Percentiles rank a stretch among this genome's conserved stretches.
Evolutionary conservation across 164 flowering plant genomes (phyloP).

Genomic region (Umbellularia californica): DNA sequence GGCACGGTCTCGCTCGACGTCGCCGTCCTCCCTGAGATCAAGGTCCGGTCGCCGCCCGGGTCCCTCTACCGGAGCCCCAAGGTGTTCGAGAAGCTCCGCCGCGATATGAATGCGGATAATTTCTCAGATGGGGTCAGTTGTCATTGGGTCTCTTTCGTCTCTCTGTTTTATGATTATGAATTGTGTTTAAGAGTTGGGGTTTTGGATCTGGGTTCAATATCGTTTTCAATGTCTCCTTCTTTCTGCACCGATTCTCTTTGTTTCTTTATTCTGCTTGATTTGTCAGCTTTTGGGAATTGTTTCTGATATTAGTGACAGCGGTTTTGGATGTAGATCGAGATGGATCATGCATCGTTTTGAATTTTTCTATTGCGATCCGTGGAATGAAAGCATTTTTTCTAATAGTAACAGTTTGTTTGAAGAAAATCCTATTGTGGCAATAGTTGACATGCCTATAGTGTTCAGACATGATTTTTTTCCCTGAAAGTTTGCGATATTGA

Average conservation of each 20-base stretch:
- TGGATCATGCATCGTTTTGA: no score
- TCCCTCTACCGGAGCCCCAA: constrained; percentile 73
- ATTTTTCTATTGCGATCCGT: no score
- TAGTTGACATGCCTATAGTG: no score
- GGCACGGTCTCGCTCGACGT: constrained; percentile 65
- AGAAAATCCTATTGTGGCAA: no score
- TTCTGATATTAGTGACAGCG: no score
- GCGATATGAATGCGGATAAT: constrained; percentile 67
- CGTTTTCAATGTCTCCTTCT: neutral
- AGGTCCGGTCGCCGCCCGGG: constrained; percentile 42
- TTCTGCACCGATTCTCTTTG: neutral
- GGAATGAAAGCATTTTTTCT: no score
- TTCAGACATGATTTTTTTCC: no score
- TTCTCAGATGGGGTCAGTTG: constrained; percentile 56
- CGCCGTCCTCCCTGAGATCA: constrained; percentile 16
- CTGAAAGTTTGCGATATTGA: no score
- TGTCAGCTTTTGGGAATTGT: neutral
- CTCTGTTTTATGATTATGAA: neutral
- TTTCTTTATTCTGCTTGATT: neutral
- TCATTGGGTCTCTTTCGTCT: neutral
- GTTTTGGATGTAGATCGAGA: no score
- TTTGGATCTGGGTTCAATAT: no score
- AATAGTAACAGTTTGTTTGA: no score
- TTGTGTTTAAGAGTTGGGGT: neutral
- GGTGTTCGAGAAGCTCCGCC: constrained; percentile 50